Percentiles rank a stretch among this genome's conserved stretches.
phyloP scores from a whole-genome alignment of 139 green algal species.

The Microglena sp. region DNA sequence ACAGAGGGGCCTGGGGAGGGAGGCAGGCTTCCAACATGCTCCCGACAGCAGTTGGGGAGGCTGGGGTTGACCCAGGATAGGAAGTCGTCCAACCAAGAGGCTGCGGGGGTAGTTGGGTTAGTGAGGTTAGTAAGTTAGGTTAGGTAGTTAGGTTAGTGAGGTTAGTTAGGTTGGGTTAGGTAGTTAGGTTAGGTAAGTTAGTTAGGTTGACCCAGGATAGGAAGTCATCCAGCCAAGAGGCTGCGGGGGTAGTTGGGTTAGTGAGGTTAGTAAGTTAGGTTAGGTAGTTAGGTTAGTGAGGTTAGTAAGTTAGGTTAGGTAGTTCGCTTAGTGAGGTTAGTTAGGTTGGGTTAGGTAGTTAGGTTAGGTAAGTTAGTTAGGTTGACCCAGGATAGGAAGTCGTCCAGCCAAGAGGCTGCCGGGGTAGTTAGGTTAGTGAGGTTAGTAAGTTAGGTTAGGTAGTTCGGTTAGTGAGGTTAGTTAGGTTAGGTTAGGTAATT shows the following conservation, averaged over 20 bases:
- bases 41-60: slow-evolving; percentile 54
- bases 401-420: slow-evolving; percentile 85
- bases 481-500: no score
- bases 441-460: no score
- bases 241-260: slow-evolving; percentile 60
- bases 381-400: slow-evolving; percentile 81
- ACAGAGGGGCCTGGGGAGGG: no score
- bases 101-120: slow-evolving; percentile 61
- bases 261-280: no score
- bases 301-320: no score
- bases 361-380: no score
- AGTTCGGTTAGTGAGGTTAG: slow-evolving; percentile 49
- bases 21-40: slow-evolving; percentile 6
- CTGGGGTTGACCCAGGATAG: slow-evolving; percentile 70
- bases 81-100: slow-evolving; percentile 91
- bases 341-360: no score
- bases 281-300: slow-evolving; percentile 46
- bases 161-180: no score
- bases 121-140: no score
- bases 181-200: no score
- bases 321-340: no score
- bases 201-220: no score
- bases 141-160: slow-evolving; percentile 46
- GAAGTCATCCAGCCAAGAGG: slow-evolving; percentile 90
- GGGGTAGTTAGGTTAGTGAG: slow-evolving; percentile 52